phyloP scores from a whole-genome alignment of 73 alveolate genomes.

The Paramecium tetraurelia region DNA sequence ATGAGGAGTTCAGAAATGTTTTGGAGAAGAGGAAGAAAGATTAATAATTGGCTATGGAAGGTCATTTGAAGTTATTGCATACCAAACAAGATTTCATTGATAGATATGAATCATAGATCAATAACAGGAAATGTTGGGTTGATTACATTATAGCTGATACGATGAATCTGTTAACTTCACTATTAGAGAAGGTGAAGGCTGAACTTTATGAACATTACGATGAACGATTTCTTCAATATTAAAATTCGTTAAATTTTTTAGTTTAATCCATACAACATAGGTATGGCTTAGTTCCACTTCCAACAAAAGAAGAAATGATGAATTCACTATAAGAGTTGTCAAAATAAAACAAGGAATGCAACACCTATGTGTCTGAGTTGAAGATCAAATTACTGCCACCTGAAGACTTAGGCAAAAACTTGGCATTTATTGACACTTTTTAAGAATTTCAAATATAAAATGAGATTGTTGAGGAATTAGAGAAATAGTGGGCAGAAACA shows the following conservation, averaged over 20 bases:
- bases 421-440: neutral
- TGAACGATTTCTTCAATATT: neutral
- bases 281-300: neutral
- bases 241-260: neutral
- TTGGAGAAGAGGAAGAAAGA: neutral
- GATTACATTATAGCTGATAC: neutral
- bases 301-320: neutral
- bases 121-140: neutral
- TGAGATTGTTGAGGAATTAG: neutral
- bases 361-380: neutral
- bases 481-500: conserved; percentile 1
- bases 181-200: neutral
- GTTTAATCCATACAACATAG: neutral
- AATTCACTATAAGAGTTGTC: neutral
- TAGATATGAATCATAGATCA: neutral
- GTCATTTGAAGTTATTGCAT: neutral
- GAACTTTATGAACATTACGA: neutral
- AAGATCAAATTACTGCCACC: conserved; percentile 10
- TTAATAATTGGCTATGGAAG: conserved; percentile 1
- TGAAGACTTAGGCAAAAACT: neutral
- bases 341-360: neutral
- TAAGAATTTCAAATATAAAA: neutral
- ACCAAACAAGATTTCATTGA: neutral
- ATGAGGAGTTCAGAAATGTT: neutral
- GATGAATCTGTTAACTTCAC: neutral